phyloP scores from a whole-genome alignment of 371 early-diverging fungal species.

The Cokeromyces recurvatus region DNA sequence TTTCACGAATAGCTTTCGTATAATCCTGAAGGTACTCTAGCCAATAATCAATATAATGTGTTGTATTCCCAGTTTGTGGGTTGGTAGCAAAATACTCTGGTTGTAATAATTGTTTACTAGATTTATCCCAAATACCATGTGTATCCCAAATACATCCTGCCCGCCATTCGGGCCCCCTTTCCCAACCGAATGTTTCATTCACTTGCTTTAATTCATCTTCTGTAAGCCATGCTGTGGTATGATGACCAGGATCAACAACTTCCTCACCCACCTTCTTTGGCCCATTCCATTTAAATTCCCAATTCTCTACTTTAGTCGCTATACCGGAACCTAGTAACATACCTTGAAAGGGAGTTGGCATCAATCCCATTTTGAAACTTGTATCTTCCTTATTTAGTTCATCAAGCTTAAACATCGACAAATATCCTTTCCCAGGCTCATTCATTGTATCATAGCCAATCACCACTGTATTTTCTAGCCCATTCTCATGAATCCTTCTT shows the following conservation, averaged over 20 bases:
- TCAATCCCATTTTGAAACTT: conserved; percentile 51
- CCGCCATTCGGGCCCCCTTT: conserved; percentile 23
- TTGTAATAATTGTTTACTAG: conserved; percentile 20
- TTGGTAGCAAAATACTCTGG: conserved; percentile 56
- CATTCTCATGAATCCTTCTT: conserved; percentile 37
- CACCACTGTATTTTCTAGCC: conserved; percentile 53
- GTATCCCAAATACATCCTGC: conserved; percentile 64
- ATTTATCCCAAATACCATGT: conserved; percentile 67
- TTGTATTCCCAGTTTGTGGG: conserved; percentile 37
- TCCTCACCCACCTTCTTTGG: conserved; percentile 40
- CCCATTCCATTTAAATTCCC: conserved; percentile 56
- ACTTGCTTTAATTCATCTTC: conserved; percentile 15
- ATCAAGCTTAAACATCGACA: conserved; percentile 48
- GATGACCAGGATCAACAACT: conserved; percentile 46
- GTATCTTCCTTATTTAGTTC: conserved; percentile 39
- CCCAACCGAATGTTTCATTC: conserved; percentile 3
- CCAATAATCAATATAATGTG: conserved; percentile 51
- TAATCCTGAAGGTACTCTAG: conserved; percentile 48
- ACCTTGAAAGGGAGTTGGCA: conserved; percentile 62
- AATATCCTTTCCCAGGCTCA: conserved; percentile 67
- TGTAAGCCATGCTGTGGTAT: conserved; percentile 49
- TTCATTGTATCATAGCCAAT: conserved; percentile 75
- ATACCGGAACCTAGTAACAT: conserved; percentile 62
- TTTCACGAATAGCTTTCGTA: conserved; percentile 34
- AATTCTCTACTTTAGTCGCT: conserved; percentile 50